Conservation (phyloP, 257 asterid species). For the Solanum appendiculatum region DNA sequence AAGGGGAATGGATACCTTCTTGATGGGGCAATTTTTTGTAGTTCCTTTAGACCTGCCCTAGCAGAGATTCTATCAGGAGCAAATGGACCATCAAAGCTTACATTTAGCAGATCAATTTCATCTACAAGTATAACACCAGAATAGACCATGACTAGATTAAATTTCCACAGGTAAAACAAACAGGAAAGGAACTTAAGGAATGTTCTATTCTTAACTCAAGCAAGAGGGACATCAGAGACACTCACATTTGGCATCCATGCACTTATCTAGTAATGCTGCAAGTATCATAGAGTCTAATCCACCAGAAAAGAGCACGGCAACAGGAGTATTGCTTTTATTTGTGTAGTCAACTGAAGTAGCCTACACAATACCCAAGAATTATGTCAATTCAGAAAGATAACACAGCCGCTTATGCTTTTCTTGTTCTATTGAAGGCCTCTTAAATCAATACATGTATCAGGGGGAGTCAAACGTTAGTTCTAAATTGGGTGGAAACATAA, state of each 20-base stretch:
- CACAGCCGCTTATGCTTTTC: not conserved
- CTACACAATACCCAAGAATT: conserved; percentile 19
- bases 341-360: conserved; percentile 17
- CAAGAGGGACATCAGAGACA: not conserved
- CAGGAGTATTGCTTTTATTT: conserved; percentile 45
- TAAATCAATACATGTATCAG: not conserved
- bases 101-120: conserved; percentile 87
- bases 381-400: not conserved
- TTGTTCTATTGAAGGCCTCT: not conserved
- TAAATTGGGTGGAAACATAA: not conserved
- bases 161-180: not conserved
- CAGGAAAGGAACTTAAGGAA: not conserved
- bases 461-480: not conserved
- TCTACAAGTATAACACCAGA: conserved; percentile 35
- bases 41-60: conserved; percentile 81
- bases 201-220: not conserved
- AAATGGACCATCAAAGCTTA: conserved; percentile 77
- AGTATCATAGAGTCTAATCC: conserved; percentile 96
- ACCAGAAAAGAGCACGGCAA: conserved; percentile 93
- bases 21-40: conserved; percentile 56
- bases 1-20: conserved; percentile 42
- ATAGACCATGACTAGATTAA: conserved; percentile 5
- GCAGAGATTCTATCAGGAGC: conserved; percentile 97
- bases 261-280: conserved; percentile 76
- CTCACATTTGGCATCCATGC: conserved; percentile 74